A percentile compares a stretch with the other conserved stretches of the same genome.
phyloP scores from a whole-genome alignment of 2,329 filamentous ascomycete genomes.

The Fusarium solani-melongenae region DNA sequence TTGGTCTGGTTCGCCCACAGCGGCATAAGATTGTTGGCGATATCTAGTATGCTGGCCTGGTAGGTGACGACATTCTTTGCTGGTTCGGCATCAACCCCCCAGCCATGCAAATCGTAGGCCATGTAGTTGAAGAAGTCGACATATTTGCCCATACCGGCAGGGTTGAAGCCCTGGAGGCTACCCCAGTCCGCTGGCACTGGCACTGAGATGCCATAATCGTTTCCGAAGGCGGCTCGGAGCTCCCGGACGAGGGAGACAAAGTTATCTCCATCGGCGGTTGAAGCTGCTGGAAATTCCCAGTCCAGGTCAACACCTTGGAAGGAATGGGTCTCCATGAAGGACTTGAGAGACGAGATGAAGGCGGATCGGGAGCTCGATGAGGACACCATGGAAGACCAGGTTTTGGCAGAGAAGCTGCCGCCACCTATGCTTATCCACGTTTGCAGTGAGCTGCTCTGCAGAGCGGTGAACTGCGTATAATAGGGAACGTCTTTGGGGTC shows the following conservation, averaged over 20 bases:
- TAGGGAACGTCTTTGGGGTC: neutral
- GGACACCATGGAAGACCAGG: slow-evolving; percentile 3
- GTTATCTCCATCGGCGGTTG: neutral
- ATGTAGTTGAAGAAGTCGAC: slow-evolving; percentile 9
- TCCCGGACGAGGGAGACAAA: slow-evolving; percentile 6
- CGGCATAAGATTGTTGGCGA: neutral
- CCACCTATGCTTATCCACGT: slow-evolving; percentile 9
- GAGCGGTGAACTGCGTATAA: slow-evolving; percentile 6
- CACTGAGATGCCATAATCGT: slow-evolving; percentile 3
- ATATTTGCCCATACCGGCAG: slow-evolving; percentile 4
- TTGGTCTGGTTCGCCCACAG: slow-evolving; percentile 7
- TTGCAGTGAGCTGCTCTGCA: slow-evolving; percentile 8
- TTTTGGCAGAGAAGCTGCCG: neutral
- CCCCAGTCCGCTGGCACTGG: slow-evolving; percentile 6
- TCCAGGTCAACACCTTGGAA: slow-evolving; percentile 13
- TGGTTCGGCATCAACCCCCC: neutral
- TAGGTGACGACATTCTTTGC: neutral
- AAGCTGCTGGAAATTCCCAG: slow-evolving; percentile 3
- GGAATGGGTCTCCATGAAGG: slow-evolving; percentile 4
- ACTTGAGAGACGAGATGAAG: slow-evolving; percentile 13
- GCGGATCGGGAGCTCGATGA: slow-evolving; percentile 8
- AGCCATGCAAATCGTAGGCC: slow-evolving; percentile 12
- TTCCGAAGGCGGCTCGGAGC: slow-evolving; percentile 3
- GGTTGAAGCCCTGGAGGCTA: slow-evolving; percentile 6
- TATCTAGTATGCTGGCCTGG: slow-evolving; percentile 2